Base-by-base conservation (phyloP, 2,329 filamentous ascomycete genomes). In the Lachnellula suecica region DNA sequence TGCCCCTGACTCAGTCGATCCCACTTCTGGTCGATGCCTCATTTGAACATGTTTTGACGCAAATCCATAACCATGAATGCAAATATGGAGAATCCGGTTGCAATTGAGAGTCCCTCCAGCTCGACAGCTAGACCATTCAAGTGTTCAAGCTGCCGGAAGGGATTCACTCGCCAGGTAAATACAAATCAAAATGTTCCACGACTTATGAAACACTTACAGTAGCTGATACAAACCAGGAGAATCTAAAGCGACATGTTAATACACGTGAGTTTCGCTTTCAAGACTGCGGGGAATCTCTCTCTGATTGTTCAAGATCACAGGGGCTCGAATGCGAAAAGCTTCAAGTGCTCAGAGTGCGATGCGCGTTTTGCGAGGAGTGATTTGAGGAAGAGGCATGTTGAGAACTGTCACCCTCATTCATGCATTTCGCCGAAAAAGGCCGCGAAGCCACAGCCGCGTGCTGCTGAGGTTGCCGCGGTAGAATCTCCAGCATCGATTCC, bases 341-440 rank as follows among this genome's bases (percentile, higher is more conserved):
- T 47, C 38, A 24, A 42, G 19, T 52, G 49, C 25, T 37, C 49
- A 2, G 17, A 41, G 6, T 52, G 49, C 25, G 40, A 52, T 37
- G 49, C 49, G 8, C 44, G 49, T 4, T 52, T 52, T 40, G 49
- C 49, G 9, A 44, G 49, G 27, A 52, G 49, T 23, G 49, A 52
- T 47, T 37, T 52, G 2, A 41, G 44, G 31, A 52, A 52, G 23
- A 47, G 49, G 38, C 49, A 52, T 35, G 27, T 52, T 24, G 49
- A 52, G n/a, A 52, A 52, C 11, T 52, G 49, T 29, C 49, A 52
- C 27, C 25, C 35, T 19, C 41, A 40, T 27, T 17, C 40, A 15
- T 44, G 15, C 41, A 9, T 43, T 22, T 20, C 24, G 9, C 43
- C 49, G n/a, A 52, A 42, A 29, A 11, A 13, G 5, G 10, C 7